These are phyloP conservation scores for Penicillium fimorum DNA, from an alignment of 495 filamentous ascomycete genomes.

Conservation along the genomic window DNA sequence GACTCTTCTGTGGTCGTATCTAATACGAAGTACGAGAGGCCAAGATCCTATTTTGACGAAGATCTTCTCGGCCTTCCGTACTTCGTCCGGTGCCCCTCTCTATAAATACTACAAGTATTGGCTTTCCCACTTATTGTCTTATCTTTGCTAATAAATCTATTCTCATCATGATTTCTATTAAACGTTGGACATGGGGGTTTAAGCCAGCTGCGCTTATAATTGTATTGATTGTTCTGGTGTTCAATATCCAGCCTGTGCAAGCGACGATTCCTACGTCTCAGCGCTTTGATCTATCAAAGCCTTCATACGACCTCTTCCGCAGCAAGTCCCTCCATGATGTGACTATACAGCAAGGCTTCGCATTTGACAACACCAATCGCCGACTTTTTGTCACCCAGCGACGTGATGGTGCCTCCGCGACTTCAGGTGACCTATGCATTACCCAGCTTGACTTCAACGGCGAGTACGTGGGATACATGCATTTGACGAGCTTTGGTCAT, in stretches of 20 bases:
- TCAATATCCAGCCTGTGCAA: not conserved
- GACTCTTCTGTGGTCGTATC: constrained; percentile 5
- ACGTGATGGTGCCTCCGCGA: constrained; percentile 9
- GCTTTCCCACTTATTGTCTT: no score
- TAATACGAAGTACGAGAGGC: constrained; percentile 12
- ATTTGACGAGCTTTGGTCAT: constrained; percentile 20
- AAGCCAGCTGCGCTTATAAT: not conserved
- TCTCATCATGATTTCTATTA: not conserved
- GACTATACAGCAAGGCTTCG: constrained; percentile 23
- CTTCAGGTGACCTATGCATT: constrained; percentile 19
- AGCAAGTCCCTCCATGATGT: constrained; percentile 15
- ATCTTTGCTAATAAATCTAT: no score
- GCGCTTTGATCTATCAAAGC: constrained; percentile 18
- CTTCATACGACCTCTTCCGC: constrained; percentile 20
- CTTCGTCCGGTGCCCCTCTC: not conserved
- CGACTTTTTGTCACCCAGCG: constrained; percentile 21
- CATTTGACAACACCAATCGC: constrained; percentile 25
- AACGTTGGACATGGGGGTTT: not conserved
- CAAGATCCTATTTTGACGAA: not conserved
- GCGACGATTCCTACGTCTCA: constrained; percentile 12
- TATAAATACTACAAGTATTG: constrained; percentile 3
- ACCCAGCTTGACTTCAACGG: constrained; percentile 25
- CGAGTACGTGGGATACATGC: constrained; percentile 20
- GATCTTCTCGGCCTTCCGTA: constrained; percentile 5
- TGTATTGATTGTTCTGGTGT: constrained; percentile 1